Evolutionary conservation across 768 basidiomycete species (phyloP).

Genomic region (Fibroporia radiculosa): DNA sequence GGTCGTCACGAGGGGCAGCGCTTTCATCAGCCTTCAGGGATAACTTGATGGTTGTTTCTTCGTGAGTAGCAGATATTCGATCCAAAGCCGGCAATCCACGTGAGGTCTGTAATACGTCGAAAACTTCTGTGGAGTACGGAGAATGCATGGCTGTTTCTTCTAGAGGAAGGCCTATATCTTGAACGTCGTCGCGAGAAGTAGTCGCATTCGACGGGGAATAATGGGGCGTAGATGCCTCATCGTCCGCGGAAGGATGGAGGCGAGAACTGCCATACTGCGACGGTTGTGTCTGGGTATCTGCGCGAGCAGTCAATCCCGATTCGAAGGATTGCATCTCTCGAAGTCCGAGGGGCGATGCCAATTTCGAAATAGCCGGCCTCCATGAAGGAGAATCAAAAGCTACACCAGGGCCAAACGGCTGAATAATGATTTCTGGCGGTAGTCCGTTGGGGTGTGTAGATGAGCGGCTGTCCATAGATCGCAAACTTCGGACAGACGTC

Average conservation of each 20-base stretch:
- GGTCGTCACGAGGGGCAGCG: constrained; percentile 76
- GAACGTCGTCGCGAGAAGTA: constrained; percentile 5
- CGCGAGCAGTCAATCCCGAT: constrained; percentile 69
- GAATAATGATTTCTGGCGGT: too few species aligned
- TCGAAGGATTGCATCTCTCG: constrained; percentile 87
- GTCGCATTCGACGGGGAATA: constrained; percentile 4
- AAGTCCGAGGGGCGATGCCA: constrained; percentile 38
- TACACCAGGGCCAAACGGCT: not conserved
- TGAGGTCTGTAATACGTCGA: constrained; percentile 76
- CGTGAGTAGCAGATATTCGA: constrained; percentile 46
- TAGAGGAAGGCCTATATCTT: constrained; percentile 26
- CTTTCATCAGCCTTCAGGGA: constrained; percentile 59
- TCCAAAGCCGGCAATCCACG: constrained; percentile 71
- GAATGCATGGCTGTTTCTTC: constrained; percentile 48
- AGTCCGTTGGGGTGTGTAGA: too few species aligned
- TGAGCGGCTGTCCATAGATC: too few species aligned
- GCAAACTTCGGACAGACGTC: not conserved
- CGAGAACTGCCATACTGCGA: not conserved
- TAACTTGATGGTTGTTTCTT: constrained; percentile 61
- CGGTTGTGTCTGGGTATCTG: constrained; percentile 22
- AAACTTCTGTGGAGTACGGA: constrained; percentile 66
- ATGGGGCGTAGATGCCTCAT: not conserved
- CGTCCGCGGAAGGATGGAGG: not conserved
- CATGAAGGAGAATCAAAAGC: too few species aligned
- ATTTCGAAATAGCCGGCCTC: too few species aligned